These are phyloP conservation scores for Pyrus pyrifolia DNA, from an alignment of 306 rosid species.

Conservation along the genomic window DNA sequence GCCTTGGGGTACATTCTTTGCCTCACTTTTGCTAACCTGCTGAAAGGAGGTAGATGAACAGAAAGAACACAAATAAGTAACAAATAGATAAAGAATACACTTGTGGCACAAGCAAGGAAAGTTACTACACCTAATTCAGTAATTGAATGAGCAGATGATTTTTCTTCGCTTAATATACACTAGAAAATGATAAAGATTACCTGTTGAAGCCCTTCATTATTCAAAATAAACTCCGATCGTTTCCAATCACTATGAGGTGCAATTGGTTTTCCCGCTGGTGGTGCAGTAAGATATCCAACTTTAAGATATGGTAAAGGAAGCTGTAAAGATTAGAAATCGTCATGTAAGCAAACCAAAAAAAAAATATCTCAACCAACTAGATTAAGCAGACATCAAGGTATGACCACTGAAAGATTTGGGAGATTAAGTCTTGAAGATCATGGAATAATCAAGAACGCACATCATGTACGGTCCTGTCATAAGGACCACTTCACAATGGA, in stretches of 20 bases:
- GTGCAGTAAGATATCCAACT: constrained; percentile 88
- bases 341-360: background rate
- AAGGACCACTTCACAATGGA: background rate
- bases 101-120: constrained; percentile 8
- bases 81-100: background rate
- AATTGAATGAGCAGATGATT: background rate
- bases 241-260: constrained; percentile 97
- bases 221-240: constrained; percentile 76
- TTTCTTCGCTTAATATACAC: background rate
- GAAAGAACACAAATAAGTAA: constrained; percentile 1
- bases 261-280: constrained; percentile 65
- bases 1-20: constrained; percentile 37
- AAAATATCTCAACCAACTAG: constrained; percentile 4
- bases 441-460: background rate
- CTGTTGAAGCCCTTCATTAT: constrained; percentile 88
- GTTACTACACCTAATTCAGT: background rate
- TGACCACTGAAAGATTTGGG: background rate
- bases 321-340: constrained; percentile 42
- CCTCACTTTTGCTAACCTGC: constrained; percentile 60
- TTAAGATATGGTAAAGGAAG: constrained; percentile 90
- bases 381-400: background rate
- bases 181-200: constrained; percentile 26
- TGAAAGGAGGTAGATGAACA: constrained; percentile 2
- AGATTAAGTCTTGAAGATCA: background rate
- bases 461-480: background rate